These are phyloP conservation scores for Calophaca sinica DNA, from an alignment of 306 rosid species.

Conservation along the genomic window DNA sequence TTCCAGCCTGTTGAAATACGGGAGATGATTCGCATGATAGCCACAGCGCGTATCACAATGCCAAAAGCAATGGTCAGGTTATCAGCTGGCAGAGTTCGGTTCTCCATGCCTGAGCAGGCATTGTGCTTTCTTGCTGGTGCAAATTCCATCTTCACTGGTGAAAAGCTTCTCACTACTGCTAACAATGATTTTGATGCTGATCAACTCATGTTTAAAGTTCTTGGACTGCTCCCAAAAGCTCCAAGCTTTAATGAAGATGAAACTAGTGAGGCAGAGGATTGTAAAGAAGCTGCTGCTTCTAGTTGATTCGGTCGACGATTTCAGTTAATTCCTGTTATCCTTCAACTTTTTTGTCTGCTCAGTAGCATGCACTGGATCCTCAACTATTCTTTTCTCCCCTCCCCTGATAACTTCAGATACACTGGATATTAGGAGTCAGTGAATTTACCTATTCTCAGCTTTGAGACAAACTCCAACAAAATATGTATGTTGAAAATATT, in stretches of 20 bases:
- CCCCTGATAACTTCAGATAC: neutral
- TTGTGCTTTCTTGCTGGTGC: slow-evolving; percentile 96
- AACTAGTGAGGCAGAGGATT: slow-evolving; percentile 40
- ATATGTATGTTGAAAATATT: neutral
- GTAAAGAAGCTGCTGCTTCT: slow-evolving; percentile 55
- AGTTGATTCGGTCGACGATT: slow-evolving; percentile 30
- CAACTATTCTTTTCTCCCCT: neutral
- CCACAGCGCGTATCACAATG: slow-evolving; percentile 87
- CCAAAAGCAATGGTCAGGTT: slow-evolving; percentile 95
- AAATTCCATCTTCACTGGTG: slow-evolving; percentile 95
- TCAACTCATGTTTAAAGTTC: slow-evolving; percentile 68
- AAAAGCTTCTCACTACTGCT: slow-evolving; percentile 91
- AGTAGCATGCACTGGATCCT: slow-evolving; percentile 1
- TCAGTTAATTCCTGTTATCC: neutral
- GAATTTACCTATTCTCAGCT: slow-evolving; percentile 22
- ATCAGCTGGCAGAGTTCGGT: slow-evolving; percentile 94
- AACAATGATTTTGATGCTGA: slow-evolving; percentile 95
- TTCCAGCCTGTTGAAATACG: slow-evolving; percentile 96
- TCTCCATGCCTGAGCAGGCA: slow-evolving; percentile 96
- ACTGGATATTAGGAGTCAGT: slow-evolving; percentile 13
- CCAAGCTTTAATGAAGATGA: slow-evolving; percentile 49
- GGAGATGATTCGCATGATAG: slow-evolving; percentile 99
- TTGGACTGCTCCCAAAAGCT: slow-evolving; percentile 59
- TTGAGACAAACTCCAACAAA: slow-evolving; percentile 1
- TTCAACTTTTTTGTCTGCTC: neutral